Base-by-base conservation (phyloP, 306 rosid genomes). In the Fragaria nilgerrensis region DNA sequence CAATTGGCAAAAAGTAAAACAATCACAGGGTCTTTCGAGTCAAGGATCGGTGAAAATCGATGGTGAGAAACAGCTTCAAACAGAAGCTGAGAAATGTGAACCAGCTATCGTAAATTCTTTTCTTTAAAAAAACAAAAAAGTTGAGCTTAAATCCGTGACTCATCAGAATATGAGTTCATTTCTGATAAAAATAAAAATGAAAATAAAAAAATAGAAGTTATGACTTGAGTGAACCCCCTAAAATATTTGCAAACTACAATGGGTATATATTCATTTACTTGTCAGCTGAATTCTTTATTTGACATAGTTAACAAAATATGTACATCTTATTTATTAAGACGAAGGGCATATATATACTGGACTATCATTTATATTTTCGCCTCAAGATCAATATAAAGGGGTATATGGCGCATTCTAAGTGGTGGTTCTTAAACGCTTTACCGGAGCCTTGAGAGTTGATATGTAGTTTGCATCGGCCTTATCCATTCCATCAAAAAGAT, bases 381-480 rank as follows among this genome's bases (percentile, higher is more conserved):
- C 27, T 12, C 59, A 34, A 27, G 23, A 34, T n/a, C 32, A 49
- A 47, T 20, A 63, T 4, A 9, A 67, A 12, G 7, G 7, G 43
- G 23, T 11, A 27, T 74, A 25, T 36, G 72, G 63, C 63, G 66
- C 19, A 65, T 78, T 69, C 37, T 66, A 73, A 23, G 29, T 12
- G 50, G 68, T 17, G 39, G 34, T 41, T 48, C 7, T 82, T 50
- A 56, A 84, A 72, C 96, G 85, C 79, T 88, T 86, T 27, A 89
- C 87, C 1, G 97, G 96, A 74, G 97, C 96, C 76, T 84, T 81
- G 75, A 85, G 83, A 19, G 95, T 90, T 68, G 89, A 87, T 34
- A 94, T 84, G 88, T 92, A 92, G 32, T 14, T 77, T 17, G 85
- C 88, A 79, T 94, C 93, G 44, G 76, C 77, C 87, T 87, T 87